A percentile compares a stretch with the other conserved stretches of the same genome.
phyloP scores from a whole-genome alignment of 2,329 filamentous ascomycete genomes.

The Epichloe gansuensis region DNA sequence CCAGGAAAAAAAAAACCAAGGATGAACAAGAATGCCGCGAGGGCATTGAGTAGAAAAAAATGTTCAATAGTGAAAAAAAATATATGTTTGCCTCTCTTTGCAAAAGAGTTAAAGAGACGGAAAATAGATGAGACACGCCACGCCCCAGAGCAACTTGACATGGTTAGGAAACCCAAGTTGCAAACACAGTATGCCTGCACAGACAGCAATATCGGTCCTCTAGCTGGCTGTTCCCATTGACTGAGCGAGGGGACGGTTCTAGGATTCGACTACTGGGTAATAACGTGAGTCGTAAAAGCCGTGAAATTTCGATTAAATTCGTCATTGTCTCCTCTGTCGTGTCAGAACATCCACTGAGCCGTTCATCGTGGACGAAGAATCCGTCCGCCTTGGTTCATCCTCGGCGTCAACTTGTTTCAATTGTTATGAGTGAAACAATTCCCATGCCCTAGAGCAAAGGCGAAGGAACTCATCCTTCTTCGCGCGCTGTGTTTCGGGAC shows the following conservation, averaged over 20 bases:
- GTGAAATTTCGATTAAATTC: neutral
- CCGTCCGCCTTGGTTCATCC: neutral
- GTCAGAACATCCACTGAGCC: neutral
- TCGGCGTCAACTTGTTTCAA: too few species aligned
- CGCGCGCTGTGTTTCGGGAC: constrained; percentile 64
- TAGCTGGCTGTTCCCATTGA: too few species aligned
- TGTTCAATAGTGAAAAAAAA: neutral
- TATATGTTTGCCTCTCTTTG: neutral
- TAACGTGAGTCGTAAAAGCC: neutral
- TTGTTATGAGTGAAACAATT: constrained; percentile 79
- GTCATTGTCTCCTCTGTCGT: neutral
- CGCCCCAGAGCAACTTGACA: too few species aligned
- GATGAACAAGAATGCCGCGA: neutral
- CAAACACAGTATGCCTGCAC: too few species aligned
- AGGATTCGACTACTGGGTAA: neutral
- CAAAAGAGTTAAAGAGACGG: neutral
- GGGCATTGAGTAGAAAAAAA: neutral
- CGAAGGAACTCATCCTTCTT: constrained; percentile 90
- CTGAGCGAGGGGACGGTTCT: too few species aligned
- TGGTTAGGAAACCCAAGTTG: too few species aligned
- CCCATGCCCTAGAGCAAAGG: constrained; percentile 84
- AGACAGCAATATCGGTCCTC: too few species aligned
- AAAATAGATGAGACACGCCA: too few species aligned
- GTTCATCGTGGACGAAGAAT: neutral
- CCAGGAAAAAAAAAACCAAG: neutral